Evolutionary conservation across 148 eudicot species (phyloP), one percentile per base, ranked within the genome.

Genomic region (Drosera capensis): DNA sequence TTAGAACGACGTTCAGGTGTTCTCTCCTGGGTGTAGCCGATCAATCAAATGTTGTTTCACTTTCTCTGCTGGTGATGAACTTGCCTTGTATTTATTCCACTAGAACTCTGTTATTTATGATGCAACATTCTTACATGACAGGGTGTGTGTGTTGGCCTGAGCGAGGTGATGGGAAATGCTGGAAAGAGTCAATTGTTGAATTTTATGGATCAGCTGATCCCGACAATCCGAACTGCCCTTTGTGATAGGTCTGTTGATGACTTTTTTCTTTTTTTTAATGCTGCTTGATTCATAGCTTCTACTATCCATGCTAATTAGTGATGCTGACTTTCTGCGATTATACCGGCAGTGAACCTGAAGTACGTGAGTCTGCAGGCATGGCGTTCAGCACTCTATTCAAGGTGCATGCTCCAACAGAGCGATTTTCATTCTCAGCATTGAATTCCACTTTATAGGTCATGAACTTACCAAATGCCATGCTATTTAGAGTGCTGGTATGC

Each of bases 111-210:
- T 40, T 43, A 6, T 28, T 17, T 34, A 0, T 31, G 1, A 2
- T 22, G 25, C 41, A 22, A 22, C 45, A 19, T 7, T 16, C 21
- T 23, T 20, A 18, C 40, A n/a, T n/a, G n/a, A 45, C 86, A 90
- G 97, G 97, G 97, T 58, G 97, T 84, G 3, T 90, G 97, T 69
- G 67, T 73, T 71, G 97, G 97, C 49, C 65, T 90, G 62, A 84
- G 97, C 66, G 97, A 90, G 75, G 97, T 90, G 70, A 90, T 90
- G 97, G 97, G 67, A 14, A 68, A 79, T 62, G 95, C 97, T 56
- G 97, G 87, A 50, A 90, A 72, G 81, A 80, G 82, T 70, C 97
- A 90, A 68, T 48, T 90, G 41, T 52, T 90, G 66, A 73, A 68
- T 59, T 90, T 72, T 55, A 80, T 90, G 85, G 92, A 78, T 57